Evolutionary conservation across 768 basidiomycete species (phyloP), one percentile per base, ranked within the genome.

Genomic region (Dictyophora rubrovolvata): DNA sequence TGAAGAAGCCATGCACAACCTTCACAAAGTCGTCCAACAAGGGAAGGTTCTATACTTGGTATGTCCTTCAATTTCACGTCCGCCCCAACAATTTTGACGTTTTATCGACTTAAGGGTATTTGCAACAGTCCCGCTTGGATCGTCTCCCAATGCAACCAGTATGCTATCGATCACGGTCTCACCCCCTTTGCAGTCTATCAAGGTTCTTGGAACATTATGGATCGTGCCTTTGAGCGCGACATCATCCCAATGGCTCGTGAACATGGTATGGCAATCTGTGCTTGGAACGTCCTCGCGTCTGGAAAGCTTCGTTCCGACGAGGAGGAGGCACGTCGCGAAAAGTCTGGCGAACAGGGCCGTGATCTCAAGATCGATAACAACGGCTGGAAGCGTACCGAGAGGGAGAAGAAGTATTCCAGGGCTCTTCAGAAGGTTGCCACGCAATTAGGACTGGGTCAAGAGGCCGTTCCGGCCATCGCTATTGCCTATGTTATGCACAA

Each of bases 1-100:
- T 51, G 76, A 79, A 64, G 82, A 85, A 67, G 68, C 83, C 47
- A 81, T 84, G 80, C 73, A 75, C 46, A 67, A 72, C 8, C 69
- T 85, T 7, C 78, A 84, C 61, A 68, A 73, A 18, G 72, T 84
- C 35, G 77, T 84, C 36, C 67, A 66, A 8, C 64, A 71, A 34
- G 77, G 81, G 17, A 81, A 83, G 62, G 79, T 82, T 3, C 65
- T 78, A 5, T 79, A 78, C 63, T 66, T 72, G 12, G 72, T 72
- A 62, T 60, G 67, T 49, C 65, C n/a, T 71, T 72, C 69, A 61
- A 69, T 59, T n/a, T 67, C 62, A 54, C 68, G 65, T 60, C 60
- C 67, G 46, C 65, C 61, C 0, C 67, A 67, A 61, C 72, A 71
- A 55, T 72, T 68, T 33, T 56, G n/a, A 42, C n/a, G n/a, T 42